These are phyloP conservation scores for Chytridium lagenaria DNA, from an alignment of 371 early-diverging fungal species.

Conservation along the genomic window DNA sequence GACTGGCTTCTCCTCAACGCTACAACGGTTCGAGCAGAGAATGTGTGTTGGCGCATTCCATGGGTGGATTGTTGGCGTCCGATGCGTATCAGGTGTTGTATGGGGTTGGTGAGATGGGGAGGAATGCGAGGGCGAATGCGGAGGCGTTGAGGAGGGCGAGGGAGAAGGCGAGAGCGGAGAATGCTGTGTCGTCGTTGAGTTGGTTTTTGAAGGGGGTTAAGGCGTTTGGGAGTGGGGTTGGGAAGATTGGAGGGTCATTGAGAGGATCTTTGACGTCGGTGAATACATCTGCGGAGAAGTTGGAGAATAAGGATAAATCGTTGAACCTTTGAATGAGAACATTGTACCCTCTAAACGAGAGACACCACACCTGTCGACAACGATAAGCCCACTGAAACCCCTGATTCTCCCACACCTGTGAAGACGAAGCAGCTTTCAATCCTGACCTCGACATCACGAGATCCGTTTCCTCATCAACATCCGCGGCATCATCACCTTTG, in stretches of 20 bases:
- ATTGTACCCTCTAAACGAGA: background rate
- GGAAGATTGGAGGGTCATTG: background rate
- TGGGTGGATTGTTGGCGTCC: conserved; percentile 53
- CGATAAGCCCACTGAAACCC: background rate
- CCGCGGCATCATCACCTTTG: conserved; percentile 49
- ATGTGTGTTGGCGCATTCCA: conserved; percentile 50
- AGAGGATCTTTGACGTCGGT: background rate
- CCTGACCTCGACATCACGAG: conserved; percentile 15
- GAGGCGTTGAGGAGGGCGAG: conserved; percentile 1
- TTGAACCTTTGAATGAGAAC: background rate
- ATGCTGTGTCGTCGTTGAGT: background rate
- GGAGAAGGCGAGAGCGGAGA: background rate
- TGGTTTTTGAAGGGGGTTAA: background rate
- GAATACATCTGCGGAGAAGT: background rate
- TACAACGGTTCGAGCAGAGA: conserved; percentile 32
- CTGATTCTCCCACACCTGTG: background rate
- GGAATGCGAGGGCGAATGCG: background rate
- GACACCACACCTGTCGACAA: background rate
- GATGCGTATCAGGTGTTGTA: conserved; percentile 26
- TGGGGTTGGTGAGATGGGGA: conserved; percentile 9
- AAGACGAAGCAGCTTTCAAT: background rate
- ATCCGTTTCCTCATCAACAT: conserved; percentile 46
- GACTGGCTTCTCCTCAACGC: conserved; percentile 47
- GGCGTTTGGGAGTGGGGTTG: conserved; percentile 4
- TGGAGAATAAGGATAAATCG: background rate